Conservation (phyloP, 805 yeast genomes). For the Cyberlindnera japonica region DNA sequence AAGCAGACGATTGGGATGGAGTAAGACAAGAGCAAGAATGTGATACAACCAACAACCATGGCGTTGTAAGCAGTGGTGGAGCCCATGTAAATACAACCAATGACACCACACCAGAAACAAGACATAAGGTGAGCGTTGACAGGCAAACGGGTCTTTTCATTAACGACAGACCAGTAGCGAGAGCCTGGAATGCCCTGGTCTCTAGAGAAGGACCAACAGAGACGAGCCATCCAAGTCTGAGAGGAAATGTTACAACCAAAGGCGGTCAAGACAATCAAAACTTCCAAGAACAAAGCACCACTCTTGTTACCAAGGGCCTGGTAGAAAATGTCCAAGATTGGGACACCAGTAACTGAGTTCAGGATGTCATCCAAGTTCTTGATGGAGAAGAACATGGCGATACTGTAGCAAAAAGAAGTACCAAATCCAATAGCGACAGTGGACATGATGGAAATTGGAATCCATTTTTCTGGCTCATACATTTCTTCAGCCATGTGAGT, state of each 20-base stretch:
- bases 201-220: constrained; percentile 66
- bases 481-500: constrained; percentile 71
- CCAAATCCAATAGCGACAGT: constrained; percentile 63
- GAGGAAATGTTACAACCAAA: constrained; percentile 56
- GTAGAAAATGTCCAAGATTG: constrained; percentile 58
- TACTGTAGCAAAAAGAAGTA: constrained; percentile 51
- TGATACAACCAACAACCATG: constrained; percentile 57
- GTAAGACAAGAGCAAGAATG: constrained; percentile 56
- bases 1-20: constrained; percentile 50
- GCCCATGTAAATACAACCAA: constrained; percentile 62
- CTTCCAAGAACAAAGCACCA: constrained; percentile 52
- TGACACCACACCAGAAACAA: constrained; percentile 46
- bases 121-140: constrained; percentile 56
- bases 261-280: constrained; percentile 49
- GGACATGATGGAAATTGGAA: constrained; percentile 59
- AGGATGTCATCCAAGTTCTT: constrained; percentile 47
- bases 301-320: constrained; percentile 51
- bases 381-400: constrained; percentile 58
- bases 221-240: constrained; percentile 66
- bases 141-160: constrained; percentile 49
- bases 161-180: constrained; percentile 45
- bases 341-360: constrained; percentile 51
- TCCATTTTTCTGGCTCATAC: constrained; percentile 46
- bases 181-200: constrained; percentile 61
- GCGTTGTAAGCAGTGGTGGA: constrained; percentile 67